Conservation (phyloP, 805 yeast genomes). For the Starmerella vitae region DNA sequence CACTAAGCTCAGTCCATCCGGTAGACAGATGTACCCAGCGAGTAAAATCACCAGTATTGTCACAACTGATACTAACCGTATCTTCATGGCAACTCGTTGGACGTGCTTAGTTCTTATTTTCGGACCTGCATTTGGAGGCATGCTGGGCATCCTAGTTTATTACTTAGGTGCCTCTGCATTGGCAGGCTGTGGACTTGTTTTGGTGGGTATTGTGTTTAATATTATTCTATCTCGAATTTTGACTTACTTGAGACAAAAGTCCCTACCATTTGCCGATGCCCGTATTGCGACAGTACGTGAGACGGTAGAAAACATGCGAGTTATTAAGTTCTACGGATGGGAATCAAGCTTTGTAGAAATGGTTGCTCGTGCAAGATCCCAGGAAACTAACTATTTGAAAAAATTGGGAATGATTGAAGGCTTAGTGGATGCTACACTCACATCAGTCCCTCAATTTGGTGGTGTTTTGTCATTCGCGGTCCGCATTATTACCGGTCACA, state of each 20-base stretch:
- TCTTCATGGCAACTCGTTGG: constrained; percentile 39
- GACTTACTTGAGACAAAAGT: constrained; percentile 41
- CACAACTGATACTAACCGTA: constrained; percentile 69
- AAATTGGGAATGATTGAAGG: constrained; percentile 55
- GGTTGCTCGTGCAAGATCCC: constrained; percentile 41
- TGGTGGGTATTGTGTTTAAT: constrained; percentile 30
- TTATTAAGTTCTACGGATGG: constrained; percentile 85
- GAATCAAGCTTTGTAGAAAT: constrained; percentile 59
- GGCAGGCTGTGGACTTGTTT: constrained; percentile 48
- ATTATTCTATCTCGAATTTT: constrained; percentile 38
- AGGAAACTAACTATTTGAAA: constrained; percentile 50
- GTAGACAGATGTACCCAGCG: constrained; percentile 47
- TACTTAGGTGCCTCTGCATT: constrained; percentile 63
- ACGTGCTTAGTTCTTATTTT: constrained; percentile 16
- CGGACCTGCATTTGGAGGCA: constrained; percentile 26
- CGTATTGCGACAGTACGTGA: constrained; percentile 71
- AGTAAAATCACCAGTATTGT: constrained; percentile 64
- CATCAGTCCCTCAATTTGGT: constrained; percentile 54
- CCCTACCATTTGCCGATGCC: constrained; percentile 54
- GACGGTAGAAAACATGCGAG: constrained; percentile 59
- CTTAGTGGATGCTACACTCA: constrained; percentile 47
- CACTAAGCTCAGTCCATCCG: constrained; percentile 42
- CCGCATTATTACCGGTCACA: constrained; percentile 33
- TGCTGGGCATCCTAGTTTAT: constrained; percentile 49
- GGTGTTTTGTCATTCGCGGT: constrained; percentile 49